A percentile compares a stretch with the other conserved stretches of the same genome.
Evolutionary conservation across 306 rosid species (phyloP).

Genomic region (Aeschynomene evenia): DNA sequence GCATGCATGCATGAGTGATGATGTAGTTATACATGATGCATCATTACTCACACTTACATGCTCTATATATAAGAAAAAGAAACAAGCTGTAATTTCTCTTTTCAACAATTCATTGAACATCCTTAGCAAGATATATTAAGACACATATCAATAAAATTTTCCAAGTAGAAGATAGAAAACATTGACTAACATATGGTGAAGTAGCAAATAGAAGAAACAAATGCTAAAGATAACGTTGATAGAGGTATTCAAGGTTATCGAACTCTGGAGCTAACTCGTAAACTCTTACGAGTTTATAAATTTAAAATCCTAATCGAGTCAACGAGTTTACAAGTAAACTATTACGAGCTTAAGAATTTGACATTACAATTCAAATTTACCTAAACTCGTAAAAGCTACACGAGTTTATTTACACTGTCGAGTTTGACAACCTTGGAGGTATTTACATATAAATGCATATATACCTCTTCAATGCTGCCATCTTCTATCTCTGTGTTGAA

Average conservation of each 20-base stretch:
- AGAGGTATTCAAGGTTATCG: not conserved
- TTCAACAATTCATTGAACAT: not conserved
- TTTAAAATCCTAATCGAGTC: no score
- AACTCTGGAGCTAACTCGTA: no score
- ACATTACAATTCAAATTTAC: no score
- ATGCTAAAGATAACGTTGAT: not conserved
- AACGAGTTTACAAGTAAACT: no score
- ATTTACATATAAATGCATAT: not conserved
- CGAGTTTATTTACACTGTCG: no score
- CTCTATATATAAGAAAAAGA: no score
- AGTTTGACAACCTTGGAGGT: no score
- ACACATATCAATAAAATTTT: not conserved
- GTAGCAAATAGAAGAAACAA: conserved; percentile 1
- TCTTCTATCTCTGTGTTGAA: conserved; percentile 85
- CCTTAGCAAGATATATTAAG: not conserved
- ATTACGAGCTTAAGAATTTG: no score
- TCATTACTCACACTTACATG: not conserved
- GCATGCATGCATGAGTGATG: not conserved
- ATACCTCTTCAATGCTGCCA: conserved; percentile 86
- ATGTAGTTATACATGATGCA: not conserved
- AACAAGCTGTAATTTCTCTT: not conserved
- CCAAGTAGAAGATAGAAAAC: not conserved
- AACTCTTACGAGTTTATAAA: no score
- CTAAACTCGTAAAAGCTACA: no score
- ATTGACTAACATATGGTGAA: not conserved